Conservation (phyloP, 129 eudicot genomes). For the Arctium minus region DNA sequence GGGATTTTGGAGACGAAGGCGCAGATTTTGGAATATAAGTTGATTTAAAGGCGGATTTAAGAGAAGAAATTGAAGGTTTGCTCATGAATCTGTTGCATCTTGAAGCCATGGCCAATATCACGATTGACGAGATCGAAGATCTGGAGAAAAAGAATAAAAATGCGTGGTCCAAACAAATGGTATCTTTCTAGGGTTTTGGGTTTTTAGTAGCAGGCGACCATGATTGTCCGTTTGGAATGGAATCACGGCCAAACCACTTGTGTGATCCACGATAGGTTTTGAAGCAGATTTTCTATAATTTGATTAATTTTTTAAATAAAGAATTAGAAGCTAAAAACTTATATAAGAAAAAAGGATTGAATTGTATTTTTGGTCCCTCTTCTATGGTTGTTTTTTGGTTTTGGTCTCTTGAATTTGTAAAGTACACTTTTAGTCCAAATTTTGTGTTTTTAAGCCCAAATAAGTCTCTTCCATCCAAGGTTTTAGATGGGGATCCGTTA, state of each 20-base stretch:
- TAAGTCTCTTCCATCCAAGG: no score
- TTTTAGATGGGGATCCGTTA: no score
- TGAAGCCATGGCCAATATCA: slow-evolving; percentile 58
- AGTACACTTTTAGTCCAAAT: no score
- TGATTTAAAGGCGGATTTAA: slow-evolving; percentile 55
- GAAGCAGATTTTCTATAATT: no score
- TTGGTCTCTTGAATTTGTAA: no score
- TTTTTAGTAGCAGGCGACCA: slow-evolving; percentile 1
- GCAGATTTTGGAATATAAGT: slow-evolving; percentile 43
- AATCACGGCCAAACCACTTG: neutral
- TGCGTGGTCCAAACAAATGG: neutral
- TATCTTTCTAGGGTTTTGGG: slow-evolving; percentile 36
- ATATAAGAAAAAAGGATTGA: no score
- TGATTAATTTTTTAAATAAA: no score
- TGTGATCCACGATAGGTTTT: no score
- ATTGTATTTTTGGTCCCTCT: no score
- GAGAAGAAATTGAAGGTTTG: slow-evolving; percentile 44
- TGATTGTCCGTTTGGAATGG: neutral
- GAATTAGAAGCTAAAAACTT: no score
- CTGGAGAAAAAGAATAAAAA: neutral
- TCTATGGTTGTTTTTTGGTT: no score
- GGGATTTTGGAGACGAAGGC: slow-evolving; percentile 29
- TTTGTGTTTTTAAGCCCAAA: no score
- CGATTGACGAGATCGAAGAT: neutral
- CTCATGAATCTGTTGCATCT: slow-evolving; percentile 60